Conservation (phyloP, 495 filamentous ascomycete species). For the Penicillium lividum region DNA sequence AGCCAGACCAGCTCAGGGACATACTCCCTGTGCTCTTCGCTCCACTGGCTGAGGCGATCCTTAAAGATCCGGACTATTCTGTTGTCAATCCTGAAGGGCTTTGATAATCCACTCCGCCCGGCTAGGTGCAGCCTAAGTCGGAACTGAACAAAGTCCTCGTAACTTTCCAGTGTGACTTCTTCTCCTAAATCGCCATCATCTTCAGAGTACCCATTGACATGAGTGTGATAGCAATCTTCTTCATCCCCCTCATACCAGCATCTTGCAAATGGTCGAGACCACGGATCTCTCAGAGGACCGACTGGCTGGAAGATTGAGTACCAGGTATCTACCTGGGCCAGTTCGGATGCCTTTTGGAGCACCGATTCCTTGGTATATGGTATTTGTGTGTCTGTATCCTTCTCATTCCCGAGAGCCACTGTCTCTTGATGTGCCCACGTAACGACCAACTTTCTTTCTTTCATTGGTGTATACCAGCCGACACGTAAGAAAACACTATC, state of each 20-base stretch:
- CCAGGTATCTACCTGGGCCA: background rate
- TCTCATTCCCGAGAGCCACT: background rate
- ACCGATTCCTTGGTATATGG: background rate
- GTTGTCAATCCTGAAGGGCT: background rate
- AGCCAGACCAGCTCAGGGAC: constrained; percentile 4
- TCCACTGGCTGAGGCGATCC: background rate
- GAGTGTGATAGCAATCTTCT: background rate
- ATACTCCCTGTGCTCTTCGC: background rate
- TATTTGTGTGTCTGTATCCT: background rate
- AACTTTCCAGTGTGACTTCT: background rate
- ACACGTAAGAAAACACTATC: background rate
- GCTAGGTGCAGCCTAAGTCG: constrained; percentile 2
- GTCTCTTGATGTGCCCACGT: background rate
- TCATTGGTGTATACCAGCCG: constrained; percentile 1
- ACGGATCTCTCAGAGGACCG: background rate
- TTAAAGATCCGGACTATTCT: constrained; percentile 6
- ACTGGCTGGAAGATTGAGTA: background rate
- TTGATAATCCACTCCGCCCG: background rate
- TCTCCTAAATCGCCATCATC: background rate
- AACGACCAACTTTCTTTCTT: background rate
- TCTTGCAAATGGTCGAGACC: background rate
- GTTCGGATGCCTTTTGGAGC: background rate
- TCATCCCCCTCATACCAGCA: background rate
- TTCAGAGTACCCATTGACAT: background rate
- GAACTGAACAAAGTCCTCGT: constrained; percentile 11